Evolutionary conservation across 1,284 basidiomycete species (phyloP).

Genomic region (Singerocomus inundabilis): DNA sequence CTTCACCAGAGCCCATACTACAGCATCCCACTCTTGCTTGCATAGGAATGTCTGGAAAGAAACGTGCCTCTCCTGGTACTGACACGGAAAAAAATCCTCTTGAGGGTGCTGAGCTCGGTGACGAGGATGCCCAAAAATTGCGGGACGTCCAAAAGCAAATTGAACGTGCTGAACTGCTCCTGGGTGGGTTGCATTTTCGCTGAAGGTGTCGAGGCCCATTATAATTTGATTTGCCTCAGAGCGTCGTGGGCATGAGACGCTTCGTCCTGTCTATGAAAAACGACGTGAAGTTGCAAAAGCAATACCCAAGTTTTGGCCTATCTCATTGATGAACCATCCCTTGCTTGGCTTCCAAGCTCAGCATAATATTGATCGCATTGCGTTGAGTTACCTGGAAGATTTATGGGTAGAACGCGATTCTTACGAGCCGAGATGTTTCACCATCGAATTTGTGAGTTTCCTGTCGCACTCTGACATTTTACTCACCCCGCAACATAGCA

Average conservation of each 20-base stretch:
- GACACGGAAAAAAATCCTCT: conserved; percentile 68
- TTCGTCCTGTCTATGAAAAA: conserved; percentile 63
- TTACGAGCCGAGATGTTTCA: conserved; percentile 68
- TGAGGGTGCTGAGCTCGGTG: conserved; percentile 60
- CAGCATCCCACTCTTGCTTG: conserved; percentile 5
- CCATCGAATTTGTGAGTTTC: conserved; percentile 72
- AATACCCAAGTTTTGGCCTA: conserved; percentile 76
- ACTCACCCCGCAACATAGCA: too few species aligned
- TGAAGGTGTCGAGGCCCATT: background rate
- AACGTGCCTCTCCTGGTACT: conserved; percentile 72
- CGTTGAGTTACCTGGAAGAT: conserved; percentile 75
- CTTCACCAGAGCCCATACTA: conserved; percentile 11
- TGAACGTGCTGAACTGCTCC: conserved; percentile 61
- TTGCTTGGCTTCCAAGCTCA: conserved; percentile 61
- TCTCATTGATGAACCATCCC: conserved; percentile 69
- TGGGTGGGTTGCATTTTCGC: conserved; percentile 51
- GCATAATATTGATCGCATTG: conserved; percentile 68
- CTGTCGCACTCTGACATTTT: background rate
- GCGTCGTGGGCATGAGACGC: conserved; percentile 53
- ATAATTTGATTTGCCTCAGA: conserved; percentile 43
- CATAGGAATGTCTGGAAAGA: conserved; percentile 48
- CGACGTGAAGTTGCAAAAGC: conserved; percentile 62
- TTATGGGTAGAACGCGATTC: conserved; percentile 72
- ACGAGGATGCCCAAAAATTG: conserved; percentile 68
- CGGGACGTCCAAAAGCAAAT: conserved; percentile 61